These are phyloP conservation scores for Pluteus cervinus DNA, from an alignment of 768 basidiomycete species.

Conservation along the genomic window DNA sequence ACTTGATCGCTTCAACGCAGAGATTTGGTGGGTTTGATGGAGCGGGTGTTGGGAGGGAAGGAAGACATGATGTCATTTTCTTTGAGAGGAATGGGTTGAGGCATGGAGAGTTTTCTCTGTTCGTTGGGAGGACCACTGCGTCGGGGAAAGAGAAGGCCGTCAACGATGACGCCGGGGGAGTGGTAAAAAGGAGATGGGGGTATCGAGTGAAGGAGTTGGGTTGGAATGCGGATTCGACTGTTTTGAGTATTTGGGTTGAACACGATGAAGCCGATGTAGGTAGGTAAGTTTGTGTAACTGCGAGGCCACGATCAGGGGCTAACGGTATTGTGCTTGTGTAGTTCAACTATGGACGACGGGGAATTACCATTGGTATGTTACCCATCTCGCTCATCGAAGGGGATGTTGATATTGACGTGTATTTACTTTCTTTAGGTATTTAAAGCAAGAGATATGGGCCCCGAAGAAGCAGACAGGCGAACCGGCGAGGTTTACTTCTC, in stretches of 20 bases:
- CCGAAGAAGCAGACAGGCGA: constrained; percentile 22
- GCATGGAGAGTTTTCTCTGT: constrained; percentile 81
- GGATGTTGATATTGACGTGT: neutral
- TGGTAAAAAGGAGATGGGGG: constrained; percentile 43
- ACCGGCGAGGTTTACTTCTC: constrained; percentile 58
- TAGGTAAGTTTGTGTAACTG: constrained; percentile 29
- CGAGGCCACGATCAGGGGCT: constrained; percentile 4
- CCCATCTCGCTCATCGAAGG: neutral
- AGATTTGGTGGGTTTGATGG: constrained; percentile 77
- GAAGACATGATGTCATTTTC: constrained; percentile 82
- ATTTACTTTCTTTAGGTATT: constrained; percentile 55
- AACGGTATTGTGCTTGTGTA: constrained; percentile 23
- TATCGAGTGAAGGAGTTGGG: constrained; percentile 69
- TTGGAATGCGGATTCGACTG: constrained; percentile 88
- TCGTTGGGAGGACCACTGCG: no score
- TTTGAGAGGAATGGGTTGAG: constrained; percentile 93
- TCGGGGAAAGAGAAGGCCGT: no score
- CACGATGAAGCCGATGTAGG: constrained; percentile 62
- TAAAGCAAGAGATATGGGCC: constrained; percentile 81
- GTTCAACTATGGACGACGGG: constrained; percentile 94
- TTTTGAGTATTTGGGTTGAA: constrained; percentile 84
- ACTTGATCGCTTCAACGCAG: constrained; percentile 77
- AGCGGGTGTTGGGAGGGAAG: constrained; percentile 58
- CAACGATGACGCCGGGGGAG: constrained; percentile 21
- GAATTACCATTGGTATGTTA: constrained; percentile 85